Base-by-base conservation (phyloP, 148 eudicot genomes). In the Agrostemma githago region DNA sequence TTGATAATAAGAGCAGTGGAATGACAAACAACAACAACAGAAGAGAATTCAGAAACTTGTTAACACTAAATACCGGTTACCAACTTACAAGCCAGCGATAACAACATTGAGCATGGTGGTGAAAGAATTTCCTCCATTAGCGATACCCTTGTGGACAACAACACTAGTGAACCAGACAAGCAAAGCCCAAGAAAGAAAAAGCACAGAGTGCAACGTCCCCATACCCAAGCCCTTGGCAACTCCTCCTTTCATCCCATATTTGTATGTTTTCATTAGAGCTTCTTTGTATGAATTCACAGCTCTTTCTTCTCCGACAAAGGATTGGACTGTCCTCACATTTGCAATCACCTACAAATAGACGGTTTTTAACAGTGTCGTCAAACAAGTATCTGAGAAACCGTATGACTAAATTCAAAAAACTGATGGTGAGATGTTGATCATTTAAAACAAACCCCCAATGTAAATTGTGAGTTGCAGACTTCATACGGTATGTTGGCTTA, bases 41-140 rank as follows among this genome's bases (percentile, higher is more conserved):
- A 62, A 40, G 17, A 3, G 58, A 62, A 26, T 42, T 17, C 4
- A 7, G 2, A 60, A 39, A 79, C 46, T 40, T 40, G 26, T 62
- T 62, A 56, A 70, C 14, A 44, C 62, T 6, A 42, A 43, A 34
- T 65, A 39, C 21, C 48, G n/a, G 54, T 65, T 20, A 44, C 15
- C 34, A 19, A 84, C 99, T 90, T 84, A 95, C 99, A 95, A 84
- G 84, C 99, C 97, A 74, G 99, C 80, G 70, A 95, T 89, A 34
- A 95, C 94, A 61, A 95, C 99, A 79, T 95, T 95, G 86, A 92
- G 96, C 99, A 95, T 95, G 65, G 99, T 95, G 82, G 99, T 95
- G 86, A 95, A 95, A 43, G 97, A 89, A 9, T 95, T 90, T 58
- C 97, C 99, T 67, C 99, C 99, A 84, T 89, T 89, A 44, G 97